Evolutionary conservation across 2,329 filamentous ascomycete genomes (phyloP), one percentile per base, ranked within the genome.

Genomic region (Cordyceps fumosorosea): DNA sequence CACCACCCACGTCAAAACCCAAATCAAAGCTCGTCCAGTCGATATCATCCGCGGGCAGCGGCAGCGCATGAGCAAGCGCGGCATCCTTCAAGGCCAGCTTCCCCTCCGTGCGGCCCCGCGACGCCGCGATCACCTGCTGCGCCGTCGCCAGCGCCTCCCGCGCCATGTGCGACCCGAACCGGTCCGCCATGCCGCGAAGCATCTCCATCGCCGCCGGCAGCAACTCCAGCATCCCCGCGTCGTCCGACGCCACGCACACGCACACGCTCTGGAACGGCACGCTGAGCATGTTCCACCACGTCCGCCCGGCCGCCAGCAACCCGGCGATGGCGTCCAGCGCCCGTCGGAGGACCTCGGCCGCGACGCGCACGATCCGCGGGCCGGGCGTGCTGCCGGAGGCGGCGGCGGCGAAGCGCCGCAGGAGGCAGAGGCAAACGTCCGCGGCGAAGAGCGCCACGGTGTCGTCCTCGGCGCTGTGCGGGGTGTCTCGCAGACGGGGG

Each of bases 281-380:
- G 52, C 61, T 60, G 18, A 65, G 58, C 26, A 66, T 58, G 48
- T 64, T 66, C 62, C 58, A 66, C 63, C 64, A 66, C 3, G 65
- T 48, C 12, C 55, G 55, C 7, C n/a, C 50, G 37, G 47, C 48
- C 12, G 37, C 48, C 18, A 59, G 37, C 56, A 63, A 32, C 18
- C 10, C 34, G 7, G 47, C 37, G 7, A 62, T n/a, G 16, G 16
- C 40, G 3, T 40, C 58, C 12, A 64, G 52, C 10, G 64, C 63
- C 5, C 57, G 40, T 8, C 55, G 56, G 4, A 57, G 42, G 4
- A 64, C 57, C 20, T 47, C 54, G 11, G 56, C 55, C 6, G 64
- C 32, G 3, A 34, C 20, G 20, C 11, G 24, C 2, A 24, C 22
- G n/a, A 65, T n/a, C 18, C 40, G 51, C 1, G 32, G 6, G 10